These are phyloP conservation scores for Schoenoplectus tabernaemontani DNA, from an alignment of 202 grass and related monocot genomes.

Conservation along the genomic window DNA sequence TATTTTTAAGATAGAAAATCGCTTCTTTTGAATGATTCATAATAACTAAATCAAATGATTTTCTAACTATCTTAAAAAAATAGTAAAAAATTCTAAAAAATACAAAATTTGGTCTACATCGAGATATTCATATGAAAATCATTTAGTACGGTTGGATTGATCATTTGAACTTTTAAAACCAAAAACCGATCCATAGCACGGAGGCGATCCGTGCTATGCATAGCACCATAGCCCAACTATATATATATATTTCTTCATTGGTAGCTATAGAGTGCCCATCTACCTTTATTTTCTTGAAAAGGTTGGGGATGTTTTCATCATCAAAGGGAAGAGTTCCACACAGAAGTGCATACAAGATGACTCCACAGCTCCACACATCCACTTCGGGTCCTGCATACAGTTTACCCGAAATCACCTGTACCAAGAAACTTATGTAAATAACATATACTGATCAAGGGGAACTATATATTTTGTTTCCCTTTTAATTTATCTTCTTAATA, in stretches of 20 bases:
- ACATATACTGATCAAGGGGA: not conserved
- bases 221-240: too few relatives aligned
- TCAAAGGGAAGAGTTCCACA: conserved; percentile 97
- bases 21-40: too few relatives aligned
- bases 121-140: too few relatives aligned
- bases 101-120: too few relatives aligned
- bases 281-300: conserved; percentile 99
- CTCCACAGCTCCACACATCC: conserved; percentile 96
- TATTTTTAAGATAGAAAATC: too few relatives aligned
- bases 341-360: conserved; percentile 94
- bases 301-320: conserved; percentile 92
- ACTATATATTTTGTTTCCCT: not conserved
- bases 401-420: conserved; percentile 93
- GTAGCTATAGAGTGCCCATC: not conserved
- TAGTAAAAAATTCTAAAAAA: too few relatives aligned
- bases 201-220: too few relatives aligned
- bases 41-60: too few relatives aligned
- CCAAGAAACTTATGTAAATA: conserved; percentile 20
- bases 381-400: conserved; percentile 91
- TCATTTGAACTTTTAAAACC: too few relatives aligned
- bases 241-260: not conserved
- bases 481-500: not conserved
- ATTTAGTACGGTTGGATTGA: too few relatives aligned
- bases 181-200: too few relatives aligned
- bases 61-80: too few relatives aligned